Percentiles rank a stretch among this genome's conserved stretches.
These are phyloP conservation scores for Primulina huaijiensis DNA, from an alignment of 257 asterid species.

Conservation along the genomic window DNA sequence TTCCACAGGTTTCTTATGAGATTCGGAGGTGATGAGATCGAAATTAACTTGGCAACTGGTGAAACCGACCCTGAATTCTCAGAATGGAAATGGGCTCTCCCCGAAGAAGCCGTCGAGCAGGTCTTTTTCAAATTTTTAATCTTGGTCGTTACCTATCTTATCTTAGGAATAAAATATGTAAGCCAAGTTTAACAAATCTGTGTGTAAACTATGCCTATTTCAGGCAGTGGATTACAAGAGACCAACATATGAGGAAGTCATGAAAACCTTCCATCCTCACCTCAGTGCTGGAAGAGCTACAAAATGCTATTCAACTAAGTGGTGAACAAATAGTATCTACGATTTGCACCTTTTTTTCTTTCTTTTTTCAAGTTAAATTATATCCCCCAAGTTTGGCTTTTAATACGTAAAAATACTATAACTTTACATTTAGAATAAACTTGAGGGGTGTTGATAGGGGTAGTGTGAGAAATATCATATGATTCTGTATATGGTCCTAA, in stretches of 20 bases:
- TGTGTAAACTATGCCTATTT: background rate
- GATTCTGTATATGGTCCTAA: background rate
- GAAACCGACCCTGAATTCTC: constrained; percentile 87
- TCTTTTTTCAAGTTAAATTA: background rate
- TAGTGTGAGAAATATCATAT: background rate
- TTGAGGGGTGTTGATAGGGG: background rate
- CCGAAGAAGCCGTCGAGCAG: constrained; percentile 90
- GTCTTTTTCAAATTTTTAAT: constrained; percentile 29
- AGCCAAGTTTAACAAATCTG: no score
- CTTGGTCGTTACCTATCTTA: background rate
- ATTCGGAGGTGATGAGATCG: constrained; percentile 68
- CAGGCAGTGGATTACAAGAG: constrained; percentile 98
- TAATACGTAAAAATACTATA: background rate
- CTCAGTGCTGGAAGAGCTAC: constrained; percentile 55
- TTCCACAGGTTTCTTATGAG: constrained; percentile 81
- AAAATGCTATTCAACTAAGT: constrained; percentile 75
- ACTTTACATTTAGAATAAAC: background rate
- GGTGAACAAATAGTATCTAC: constrained; percentile 47
- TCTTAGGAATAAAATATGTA: background rate
- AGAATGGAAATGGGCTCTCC: constrained; percentile 96
- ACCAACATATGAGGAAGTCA: constrained; percentile 89
- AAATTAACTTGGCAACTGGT: constrained; percentile 70
- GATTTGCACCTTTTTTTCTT: constrained; percentile 27
- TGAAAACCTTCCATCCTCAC: constrained; percentile 58
- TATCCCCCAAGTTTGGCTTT: background rate